Percentiles rank a stretch among this genome's conserved stretches.
phyloP scores from a whole-genome alignment of 164 flowering plant species.

The Vitis rupestris region DNA sequence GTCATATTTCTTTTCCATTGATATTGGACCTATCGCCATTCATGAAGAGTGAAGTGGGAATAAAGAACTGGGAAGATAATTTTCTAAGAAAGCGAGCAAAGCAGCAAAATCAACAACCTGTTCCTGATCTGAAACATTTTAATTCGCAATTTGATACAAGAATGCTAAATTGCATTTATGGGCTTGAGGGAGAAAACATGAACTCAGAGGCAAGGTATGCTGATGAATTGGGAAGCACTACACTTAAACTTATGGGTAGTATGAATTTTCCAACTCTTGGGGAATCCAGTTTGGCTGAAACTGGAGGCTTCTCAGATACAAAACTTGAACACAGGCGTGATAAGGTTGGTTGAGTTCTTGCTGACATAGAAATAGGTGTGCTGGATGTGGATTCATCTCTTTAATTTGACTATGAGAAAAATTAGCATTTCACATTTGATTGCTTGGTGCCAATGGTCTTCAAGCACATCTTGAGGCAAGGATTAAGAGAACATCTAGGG shows the following conservation, averaged over 20 bases:
- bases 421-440: too few relatives aligned
- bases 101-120: conserved; percentile 17
- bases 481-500: too few relatives aligned
- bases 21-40: conserved; percentile 60
- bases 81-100: conserved; percentile 18
- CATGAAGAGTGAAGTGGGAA: conserved; percentile 40
- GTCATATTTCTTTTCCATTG: conserved; percentile 75
- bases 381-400: neutral
- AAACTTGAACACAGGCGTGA: conserved; percentile 2
- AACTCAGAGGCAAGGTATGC: conserved; percentile 12
- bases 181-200: conserved; percentile 12
- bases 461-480: too few relatives aligned
- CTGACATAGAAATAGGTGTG: neutral
- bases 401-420: too few relatives aligned
- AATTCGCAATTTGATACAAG: conserved; percentile 24
- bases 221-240: conserved; percentile 11
- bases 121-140: conserved; percentile 13
- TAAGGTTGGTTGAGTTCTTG: conserved; percentile 34
- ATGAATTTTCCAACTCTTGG: neutral
- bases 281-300: conserved; percentile 10
- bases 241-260: neutral
- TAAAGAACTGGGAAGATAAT: conserved; percentile 28
- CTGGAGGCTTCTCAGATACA: conserved; percentile 13
- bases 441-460: too few relatives aligned
- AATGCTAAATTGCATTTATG: conserved; percentile 16